A percentile compares a stretch with the other conserved stretches of the same genome.
These are phyloP conservation scores for Pseudopithomyces chartarum DNA, from an alignment of 2,329 filamentous ascomycete genomes.

Conservation along the genomic window DNA sequence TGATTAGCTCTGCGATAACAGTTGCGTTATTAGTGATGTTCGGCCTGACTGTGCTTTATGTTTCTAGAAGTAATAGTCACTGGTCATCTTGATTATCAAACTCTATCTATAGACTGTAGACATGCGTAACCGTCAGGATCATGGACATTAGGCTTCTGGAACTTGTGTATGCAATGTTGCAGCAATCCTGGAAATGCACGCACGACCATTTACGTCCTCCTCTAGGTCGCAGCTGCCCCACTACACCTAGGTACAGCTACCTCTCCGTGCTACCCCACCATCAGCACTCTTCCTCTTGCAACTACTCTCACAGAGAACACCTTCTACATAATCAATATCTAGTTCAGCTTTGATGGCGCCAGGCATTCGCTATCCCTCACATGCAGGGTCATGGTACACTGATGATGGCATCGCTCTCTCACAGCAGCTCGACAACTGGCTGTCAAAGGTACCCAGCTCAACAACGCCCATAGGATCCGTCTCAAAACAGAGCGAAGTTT, in stretches of 20 bases:
- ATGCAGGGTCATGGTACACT: conserved; percentile 90
- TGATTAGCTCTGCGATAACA: neutral
- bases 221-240: too few relatives aligned
- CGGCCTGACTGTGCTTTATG: too few relatives aligned
- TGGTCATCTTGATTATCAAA: too few relatives aligned
- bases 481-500: conserved; percentile 42
- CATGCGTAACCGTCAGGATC: too few relatives aligned
- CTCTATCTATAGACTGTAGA: too few relatives aligned
- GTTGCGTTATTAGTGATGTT: too few relatives aligned
- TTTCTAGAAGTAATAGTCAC: too few relatives aligned
- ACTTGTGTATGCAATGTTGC: neutral
- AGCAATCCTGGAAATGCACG: neutral
- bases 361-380: conserved; percentile 62
- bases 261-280: conserved; percentile 1
- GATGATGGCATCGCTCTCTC: conserved; percentile 64
- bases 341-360: conserved; percentile 10
- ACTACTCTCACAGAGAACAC: neutral
- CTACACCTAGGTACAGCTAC: neutral
- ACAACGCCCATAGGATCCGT: conserved; percentile 64
- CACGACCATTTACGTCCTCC: too few relatives aligned
- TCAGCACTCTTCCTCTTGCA: conserved; percentile 3
- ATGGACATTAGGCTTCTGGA: too few relatives aligned
- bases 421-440: conserved; percentile 72
- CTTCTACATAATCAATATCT: neutral
- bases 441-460: conserved; percentile 70